A percentile compares a stretch with the other conserved stretches of the same genome.
Conservation (phyloP, 192 early-diverging fungal genomes). For the Umbelopsis sp. region DNA sequence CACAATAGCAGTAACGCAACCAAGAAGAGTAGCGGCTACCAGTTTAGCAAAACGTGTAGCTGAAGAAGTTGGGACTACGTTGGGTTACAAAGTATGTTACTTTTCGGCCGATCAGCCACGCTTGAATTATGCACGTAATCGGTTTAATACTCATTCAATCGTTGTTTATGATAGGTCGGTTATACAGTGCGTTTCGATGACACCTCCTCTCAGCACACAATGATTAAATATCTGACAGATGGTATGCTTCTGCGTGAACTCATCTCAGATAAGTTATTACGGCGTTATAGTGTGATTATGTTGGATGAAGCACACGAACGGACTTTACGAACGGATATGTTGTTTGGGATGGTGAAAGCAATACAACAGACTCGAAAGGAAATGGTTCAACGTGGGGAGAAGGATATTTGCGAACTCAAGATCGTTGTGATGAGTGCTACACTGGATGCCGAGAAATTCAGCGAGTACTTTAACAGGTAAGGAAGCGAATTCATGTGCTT, state of each 20-base stretch:
- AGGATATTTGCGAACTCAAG: constrained; percentile 66
- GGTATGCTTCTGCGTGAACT: constrained; percentile 95
- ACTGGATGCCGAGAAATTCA: constrained; percentile 90
- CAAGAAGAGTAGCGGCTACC: constrained; percentile 83
- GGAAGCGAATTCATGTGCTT: not conserved
- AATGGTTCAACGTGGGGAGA: constrained; percentile 40
- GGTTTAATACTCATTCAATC: not conserved
- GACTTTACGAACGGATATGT: constrained; percentile 94
- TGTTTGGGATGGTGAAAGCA: constrained; percentile 94
- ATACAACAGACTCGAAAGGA: constrained; percentile 73
- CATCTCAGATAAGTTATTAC: constrained; percentile 76
- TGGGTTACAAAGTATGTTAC: constrained; percentile 53
- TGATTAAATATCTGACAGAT: constrained; percentile 95
- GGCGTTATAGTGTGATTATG: constrained; percentile 83
- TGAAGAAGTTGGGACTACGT: constrained; percentile 71
- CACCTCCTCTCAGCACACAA: constrained; percentile 72
- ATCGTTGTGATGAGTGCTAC: constrained; percentile 97
- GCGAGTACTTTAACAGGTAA: constrained; percentile 84
- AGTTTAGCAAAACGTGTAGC: constrained; percentile 78
- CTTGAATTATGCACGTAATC: not conserved
- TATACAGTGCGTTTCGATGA: constrained; percentile 98
- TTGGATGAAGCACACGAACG: constrained; percentile 98
- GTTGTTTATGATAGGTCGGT: constrained; percentile 64
- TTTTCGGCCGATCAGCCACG: not conserved
- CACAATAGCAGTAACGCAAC: constrained; percentile 82